A percentile compares a stretch with the other conserved stretches of the same genome.
phyloP scores from a whole-genome alignment of 164 flowering plant genomes.

The Litsea cubeba region DNA sequence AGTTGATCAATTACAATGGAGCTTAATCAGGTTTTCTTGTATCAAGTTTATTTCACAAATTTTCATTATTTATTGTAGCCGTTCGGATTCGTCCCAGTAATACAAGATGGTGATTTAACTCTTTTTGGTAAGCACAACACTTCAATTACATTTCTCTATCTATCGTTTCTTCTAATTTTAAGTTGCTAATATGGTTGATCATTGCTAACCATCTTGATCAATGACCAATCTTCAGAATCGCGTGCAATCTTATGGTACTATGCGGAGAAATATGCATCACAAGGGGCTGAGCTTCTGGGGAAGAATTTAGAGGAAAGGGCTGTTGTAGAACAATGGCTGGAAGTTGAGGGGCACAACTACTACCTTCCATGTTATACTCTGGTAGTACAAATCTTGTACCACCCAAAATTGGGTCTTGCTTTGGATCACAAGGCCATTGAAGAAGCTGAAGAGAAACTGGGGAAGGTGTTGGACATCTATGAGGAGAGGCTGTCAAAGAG shows the following conservation, averaged over 20 bases:
- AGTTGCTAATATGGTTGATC: background rate
- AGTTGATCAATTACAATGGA: no score
- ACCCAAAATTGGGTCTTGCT: conserved; percentile 19
- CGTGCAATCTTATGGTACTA: conserved; percentile 41
- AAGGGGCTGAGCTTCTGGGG: conserved; percentile 40
- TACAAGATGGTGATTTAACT: conserved; percentile 19
- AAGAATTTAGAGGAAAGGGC: conserved; percentile 36
- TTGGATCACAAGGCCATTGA: conserved; percentile 21
- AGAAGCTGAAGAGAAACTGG: conserved; percentile 41
- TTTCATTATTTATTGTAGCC: background rate
- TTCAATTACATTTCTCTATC: background rate
- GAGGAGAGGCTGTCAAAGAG: conserved; percentile 43
- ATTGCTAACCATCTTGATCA: background rate
- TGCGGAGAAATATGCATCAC: conserved; percentile 38
- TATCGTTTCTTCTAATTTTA: no score
- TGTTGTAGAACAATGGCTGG: conserved; percentile 41
- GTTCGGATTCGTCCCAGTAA: conserved; percentile 20
- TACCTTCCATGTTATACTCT: conserved; percentile 27
- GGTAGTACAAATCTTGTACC: conserved; percentile 24
- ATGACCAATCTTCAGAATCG: conserved; percentile 25
- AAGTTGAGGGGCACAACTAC: conserved; percentile 39
- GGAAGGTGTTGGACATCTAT: conserved; percentile 38
- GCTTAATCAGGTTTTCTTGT: no score
- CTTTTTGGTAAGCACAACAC: conserved; percentile 12
- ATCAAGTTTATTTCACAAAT: no score